phyloP scores from a whole-genome alignment of 768 basidiomycete species.

The Boletus tomentosulus region DNA sequence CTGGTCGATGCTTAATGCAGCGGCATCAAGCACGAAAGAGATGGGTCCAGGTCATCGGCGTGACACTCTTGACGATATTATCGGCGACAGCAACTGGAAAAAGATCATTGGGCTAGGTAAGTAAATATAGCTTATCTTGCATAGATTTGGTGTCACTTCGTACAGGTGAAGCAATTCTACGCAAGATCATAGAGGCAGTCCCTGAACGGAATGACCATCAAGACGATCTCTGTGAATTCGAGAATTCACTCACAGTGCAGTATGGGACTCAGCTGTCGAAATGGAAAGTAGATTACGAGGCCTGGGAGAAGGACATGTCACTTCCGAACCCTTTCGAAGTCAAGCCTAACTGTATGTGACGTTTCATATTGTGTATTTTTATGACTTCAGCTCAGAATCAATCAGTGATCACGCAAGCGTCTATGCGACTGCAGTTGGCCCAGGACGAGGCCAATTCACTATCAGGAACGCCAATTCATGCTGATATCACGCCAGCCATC shows the following conservation, averaged over 20 bases:
- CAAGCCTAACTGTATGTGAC: background rate
- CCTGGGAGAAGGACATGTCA: background rate
- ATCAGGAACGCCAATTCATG: background rate
- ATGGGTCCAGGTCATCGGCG: background rate
- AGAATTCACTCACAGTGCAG: background rate
- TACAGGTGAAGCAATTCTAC: background rate
- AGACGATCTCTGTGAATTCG: conserved; percentile 3
- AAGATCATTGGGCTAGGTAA: background rate
- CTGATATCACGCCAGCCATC: conserved; percentile 11
- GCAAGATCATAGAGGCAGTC: conserved; percentile 1
- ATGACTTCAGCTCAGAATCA: background rate
- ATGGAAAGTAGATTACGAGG: background rate
- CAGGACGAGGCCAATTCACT: conserved; percentile 8
- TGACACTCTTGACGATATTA: background rate
- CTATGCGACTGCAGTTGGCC: conserved; percentile 10
- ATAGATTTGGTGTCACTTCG: too few relatives aligned
- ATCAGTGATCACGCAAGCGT: conserved; percentile 5
- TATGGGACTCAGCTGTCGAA: too few relatives aligned
- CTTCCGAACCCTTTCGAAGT: conserved; percentile 10
- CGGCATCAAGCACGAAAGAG: background rate
- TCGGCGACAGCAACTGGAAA: background rate
- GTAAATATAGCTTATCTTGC: background rate
- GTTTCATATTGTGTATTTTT: background rate
- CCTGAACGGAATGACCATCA: conserved; percentile 6
- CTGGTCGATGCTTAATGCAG: background rate